phyloP scores from a whole-genome alignment of 2,329 filamentous ascomycete genomes.

The Amauroascus niger region DNA sequence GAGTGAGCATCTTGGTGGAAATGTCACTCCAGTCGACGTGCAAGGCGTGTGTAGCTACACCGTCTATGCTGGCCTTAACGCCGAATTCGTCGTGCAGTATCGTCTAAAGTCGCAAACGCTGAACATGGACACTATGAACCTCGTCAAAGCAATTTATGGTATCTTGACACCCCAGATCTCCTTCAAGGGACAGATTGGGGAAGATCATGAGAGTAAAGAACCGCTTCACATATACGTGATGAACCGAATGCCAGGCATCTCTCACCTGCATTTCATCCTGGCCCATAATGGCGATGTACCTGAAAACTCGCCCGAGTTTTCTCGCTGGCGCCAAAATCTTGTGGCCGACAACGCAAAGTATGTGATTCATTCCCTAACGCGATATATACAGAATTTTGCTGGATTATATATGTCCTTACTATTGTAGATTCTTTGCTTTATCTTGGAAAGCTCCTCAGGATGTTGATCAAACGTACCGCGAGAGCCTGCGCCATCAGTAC shows the following conservation, averaged over 20 bases:
- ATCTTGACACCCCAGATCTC: conserved; percentile 20
- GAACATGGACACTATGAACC: conserved; percentile 24
- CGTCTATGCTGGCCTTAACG: conserved; percentile 30
- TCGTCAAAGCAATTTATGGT: conserved; percentile 29
- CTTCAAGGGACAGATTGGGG: conserved; percentile 26
- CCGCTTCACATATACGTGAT: conserved; percentile 33
- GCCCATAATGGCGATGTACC: conserved; percentile 24
- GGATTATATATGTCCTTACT: conserved; percentile 11
- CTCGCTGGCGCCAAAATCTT: conserved; percentile 29
- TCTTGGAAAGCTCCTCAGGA: conserved; percentile 32
- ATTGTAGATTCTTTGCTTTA: conserved; percentile 33
- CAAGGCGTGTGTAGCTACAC: conserved; percentile 36
- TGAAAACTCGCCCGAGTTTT: conserved; percentile 28
- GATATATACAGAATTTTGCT: background rate
- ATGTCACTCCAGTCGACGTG: conserved; percentile 27
- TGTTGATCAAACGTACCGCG: conserved; percentile 22
- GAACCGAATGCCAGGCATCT: conserved; percentile 24
- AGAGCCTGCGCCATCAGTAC: conserved; percentile 22
- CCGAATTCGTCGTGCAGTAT: conserved; percentile 33
- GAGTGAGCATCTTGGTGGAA: conserved; percentile 25
- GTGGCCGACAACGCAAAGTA: conserved; percentile 29
- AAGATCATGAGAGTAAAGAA: conserved; percentile 23
- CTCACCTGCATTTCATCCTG: conserved; percentile 32
- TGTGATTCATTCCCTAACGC: background rate
- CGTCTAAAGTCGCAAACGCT: conserved; percentile 30